These are phyloP conservation scores for Termitomyces titanicus DNA, from an alignment of 768 basidiomycete species.

Conservation along the genomic window DNA sequence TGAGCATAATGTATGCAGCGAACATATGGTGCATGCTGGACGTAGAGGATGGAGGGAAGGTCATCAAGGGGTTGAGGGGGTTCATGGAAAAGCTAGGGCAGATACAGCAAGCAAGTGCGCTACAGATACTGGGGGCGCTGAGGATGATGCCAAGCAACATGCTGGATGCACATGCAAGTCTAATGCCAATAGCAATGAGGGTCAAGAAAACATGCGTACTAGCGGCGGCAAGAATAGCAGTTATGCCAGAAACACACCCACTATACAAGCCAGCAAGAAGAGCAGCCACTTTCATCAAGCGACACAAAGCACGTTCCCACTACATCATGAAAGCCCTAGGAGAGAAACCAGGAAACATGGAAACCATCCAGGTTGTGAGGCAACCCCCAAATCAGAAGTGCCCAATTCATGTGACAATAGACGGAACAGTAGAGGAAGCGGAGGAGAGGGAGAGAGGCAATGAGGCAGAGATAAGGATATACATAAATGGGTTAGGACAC, in stretches of 20 bases:
- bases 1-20: conserved; percentile 8
- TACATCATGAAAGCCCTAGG: background rate
- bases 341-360: background rate
- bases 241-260: background rate
- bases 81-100: background rate
- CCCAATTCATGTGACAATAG: background rate
- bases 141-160: background rate
- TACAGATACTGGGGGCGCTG: background rate
- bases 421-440: background rate
- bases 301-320: background rate
- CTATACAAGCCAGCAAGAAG: background rate
- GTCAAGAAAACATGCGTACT: background rate
- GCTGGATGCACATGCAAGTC: background rate
- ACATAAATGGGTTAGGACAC: background rate
- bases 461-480: background rate
- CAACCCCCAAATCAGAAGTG: background rate
- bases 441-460: background rate
- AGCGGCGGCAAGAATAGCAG: background rate
- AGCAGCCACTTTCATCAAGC: background rate
- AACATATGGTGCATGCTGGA: conserved; percentile 10
- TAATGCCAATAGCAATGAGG: background rate
- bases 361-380: background rate
- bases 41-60: background rate
- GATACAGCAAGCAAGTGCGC: background rate
- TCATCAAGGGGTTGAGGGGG: no score